phyloP scores from a whole-genome alignment of 2,329 filamentous ascomycete genomes.

The Leptographium flavum region DNA sequence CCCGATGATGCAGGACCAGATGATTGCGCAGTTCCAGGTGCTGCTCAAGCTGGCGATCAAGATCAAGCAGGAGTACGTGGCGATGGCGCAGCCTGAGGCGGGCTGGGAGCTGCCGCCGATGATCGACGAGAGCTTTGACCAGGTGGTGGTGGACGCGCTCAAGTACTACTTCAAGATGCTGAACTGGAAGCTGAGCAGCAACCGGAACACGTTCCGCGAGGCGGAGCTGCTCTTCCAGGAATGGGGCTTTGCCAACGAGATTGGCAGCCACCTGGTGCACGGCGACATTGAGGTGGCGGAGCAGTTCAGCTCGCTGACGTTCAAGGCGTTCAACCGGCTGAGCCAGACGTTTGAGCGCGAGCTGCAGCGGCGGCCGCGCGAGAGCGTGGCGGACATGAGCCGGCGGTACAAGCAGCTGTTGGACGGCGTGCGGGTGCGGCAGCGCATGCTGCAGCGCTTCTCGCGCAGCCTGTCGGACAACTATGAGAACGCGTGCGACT shows the following conservation, averaged over 20 bases:
- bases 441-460: conserved; percentile 93
- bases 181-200: conserved; percentile 93
- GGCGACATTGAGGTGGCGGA: conserved; percentile 95
- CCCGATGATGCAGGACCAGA: conserved; percentile 88
- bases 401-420: conserved; percentile 92
- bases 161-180: conserved; percentile 98
- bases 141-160: conserved; percentile 78
- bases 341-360: conserved; percentile 88
- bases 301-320: conserved; percentile 88
- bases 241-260: conserved; percentile 93
- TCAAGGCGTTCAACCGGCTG: conserved; percentile 78
- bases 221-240: conserved; percentile 94
- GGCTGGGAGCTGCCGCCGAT: conserved; percentile 94
- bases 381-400: conserved; percentile 78
- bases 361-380: conserved; percentile 68
- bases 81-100: conserved; percentile 71
- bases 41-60: conserved; percentile 79
- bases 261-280: conserved; percentile 79
- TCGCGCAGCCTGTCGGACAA: conserved; percentile 79
- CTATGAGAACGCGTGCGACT: conserved; percentile 94
- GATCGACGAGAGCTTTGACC: conserved; percentile 92
- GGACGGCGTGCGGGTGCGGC: conserved; percentile 88
- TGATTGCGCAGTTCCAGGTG: conserved; percentile 94
- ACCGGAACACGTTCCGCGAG: conserved; percentile 99
- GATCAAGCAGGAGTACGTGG: conserved; percentile 79